These are phyloP conservation scores for Apophysomyces sp. DNA, from an alignment of 371 early-diverging fungal genomes.

Conservation along the genomic window DNA sequence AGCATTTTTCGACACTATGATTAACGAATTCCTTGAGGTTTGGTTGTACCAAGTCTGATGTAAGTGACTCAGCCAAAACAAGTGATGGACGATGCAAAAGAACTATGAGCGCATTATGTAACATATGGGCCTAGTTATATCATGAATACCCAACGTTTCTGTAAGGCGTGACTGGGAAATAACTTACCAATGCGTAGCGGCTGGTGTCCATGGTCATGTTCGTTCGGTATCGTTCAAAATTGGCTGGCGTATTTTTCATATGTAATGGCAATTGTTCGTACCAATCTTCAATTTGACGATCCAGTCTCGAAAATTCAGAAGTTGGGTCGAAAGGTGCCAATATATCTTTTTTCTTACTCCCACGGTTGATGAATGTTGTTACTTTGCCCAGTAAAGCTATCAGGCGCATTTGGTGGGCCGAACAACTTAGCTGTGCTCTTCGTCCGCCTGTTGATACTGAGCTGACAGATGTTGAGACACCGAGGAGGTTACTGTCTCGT, in stretches of 20 bases:
- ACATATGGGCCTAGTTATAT: slow-evolving; percentile 29
- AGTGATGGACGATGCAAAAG: slow-evolving; percentile 52
- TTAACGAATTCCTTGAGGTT: slow-evolving; percentile 38
- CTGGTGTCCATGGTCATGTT: slow-evolving; percentile 8
- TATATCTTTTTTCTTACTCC: slow-evolving; percentile 26
- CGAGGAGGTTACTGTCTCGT: slow-evolving; percentile 28
- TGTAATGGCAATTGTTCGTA: slow-evolving; percentile 37
- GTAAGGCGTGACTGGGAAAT: not conserved
- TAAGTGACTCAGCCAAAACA: slow-evolving; percentile 24
- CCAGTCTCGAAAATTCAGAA: slow-evolving; percentile 46
- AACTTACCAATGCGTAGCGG: slow-evolving; percentile 24
- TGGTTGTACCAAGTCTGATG: slow-evolving; percentile 29
- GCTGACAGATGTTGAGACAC: slow-evolving; percentile 16
- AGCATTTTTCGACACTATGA: slow-evolving; percentile 44
- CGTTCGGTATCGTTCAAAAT: slow-evolving; percentile 21
- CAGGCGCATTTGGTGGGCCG: slow-evolving; percentile 23
- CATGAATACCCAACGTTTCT: too few species aligned
- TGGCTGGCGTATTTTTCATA: slow-evolving; percentile 42
- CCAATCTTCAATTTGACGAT: slow-evolving; percentile 46
- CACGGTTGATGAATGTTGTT: slow-evolving; percentile 50
- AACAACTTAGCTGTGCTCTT: slow-evolving; percentile 13
- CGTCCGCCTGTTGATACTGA: not conserved
- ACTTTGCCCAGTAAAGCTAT: slow-evolving; percentile 43
- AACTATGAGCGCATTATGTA: slow-evolving; percentile 50
- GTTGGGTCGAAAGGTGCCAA: slow-evolving; percentile 37